These are phyloP conservation scores for Aspergillus kassunensis DNA, from an alignment of 495 filamentous ascomycete species.

Conservation along the genomic window DNA sequence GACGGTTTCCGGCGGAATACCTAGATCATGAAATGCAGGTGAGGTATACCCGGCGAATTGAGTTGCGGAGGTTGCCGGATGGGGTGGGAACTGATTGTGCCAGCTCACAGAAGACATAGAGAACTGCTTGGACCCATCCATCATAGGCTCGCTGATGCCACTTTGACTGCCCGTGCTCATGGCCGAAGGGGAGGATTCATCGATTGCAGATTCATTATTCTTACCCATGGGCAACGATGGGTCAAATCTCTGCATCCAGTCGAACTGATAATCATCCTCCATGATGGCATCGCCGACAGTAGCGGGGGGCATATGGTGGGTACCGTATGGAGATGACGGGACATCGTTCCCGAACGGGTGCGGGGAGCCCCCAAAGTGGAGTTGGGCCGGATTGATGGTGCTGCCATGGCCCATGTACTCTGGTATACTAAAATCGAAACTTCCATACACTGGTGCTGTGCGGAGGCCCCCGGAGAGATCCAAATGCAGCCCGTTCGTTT, in stretches of 20 bases:
- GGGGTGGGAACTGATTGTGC: slow-evolving; percentile 64
- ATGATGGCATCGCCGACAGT: slow-evolving; percentile 45
- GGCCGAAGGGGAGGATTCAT: slow-evolving; percentile 90
- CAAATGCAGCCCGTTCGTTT: slow-evolving; percentile 67
- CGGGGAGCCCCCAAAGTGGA: slow-evolving; percentile 86
- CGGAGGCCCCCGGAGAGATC: slow-evolving; percentile 62
- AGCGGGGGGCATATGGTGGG: slow-evolving; percentile 50
- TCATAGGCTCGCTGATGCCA: slow-evolving; percentile 87
- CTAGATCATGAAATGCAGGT: slow-evolving; percentile 39
- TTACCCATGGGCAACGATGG: slow-evolving; percentile 67
- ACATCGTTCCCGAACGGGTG: slow-evolving; percentile 62
- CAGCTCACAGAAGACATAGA: slow-evolving; percentile 54
- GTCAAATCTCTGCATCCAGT: slow-evolving; percentile 85
- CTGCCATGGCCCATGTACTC: slow-evolving; percentile 67
- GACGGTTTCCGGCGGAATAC: slow-evolving; percentile 40
- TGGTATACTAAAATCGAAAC: slow-evolving; percentile 68
- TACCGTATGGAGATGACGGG: slow-evolving; percentile 68
- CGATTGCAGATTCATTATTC: slow-evolving; percentile 71
- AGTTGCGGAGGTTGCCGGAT: slow-evolving; percentile 53
- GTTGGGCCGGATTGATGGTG: slow-evolving; percentile 93
- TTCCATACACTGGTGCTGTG: slow-evolving; percentile 72
- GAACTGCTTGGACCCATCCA: slow-evolving; percentile 70
- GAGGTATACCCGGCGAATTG: slow-evolving; percentile 59
- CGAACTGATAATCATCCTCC: slow-evolving; percentile 73
- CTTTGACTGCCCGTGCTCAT: slow-evolving; percentile 91